phyloP scores from a whole-genome alignment of 768 basidiomycete genomes.

The Lanmaoa rubissima region DNA sequence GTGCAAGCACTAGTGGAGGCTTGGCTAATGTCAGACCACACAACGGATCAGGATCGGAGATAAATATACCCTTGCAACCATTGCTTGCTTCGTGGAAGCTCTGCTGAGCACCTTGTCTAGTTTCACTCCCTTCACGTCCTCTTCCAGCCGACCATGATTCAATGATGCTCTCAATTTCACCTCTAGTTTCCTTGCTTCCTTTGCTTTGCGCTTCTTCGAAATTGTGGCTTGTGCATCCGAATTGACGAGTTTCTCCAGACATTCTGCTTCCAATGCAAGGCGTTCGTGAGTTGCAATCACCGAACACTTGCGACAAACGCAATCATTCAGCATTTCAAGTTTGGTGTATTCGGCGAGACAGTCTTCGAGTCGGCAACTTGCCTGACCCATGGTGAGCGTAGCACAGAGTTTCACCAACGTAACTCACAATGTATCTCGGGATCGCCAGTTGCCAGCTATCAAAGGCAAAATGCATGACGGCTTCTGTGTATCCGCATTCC shows the following conservation, averaged over 20 bases:
- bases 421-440: constrained; percentile 59
- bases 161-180: constrained; percentile 59
- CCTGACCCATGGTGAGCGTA: constrained; percentile 36
- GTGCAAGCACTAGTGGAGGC: constrained; percentile 82
- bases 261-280: constrained; percentile 59
- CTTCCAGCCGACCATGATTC: constrained; percentile 75
- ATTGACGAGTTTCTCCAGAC: constrained; percentile 41
- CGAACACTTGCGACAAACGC: constrained; percentile 90
- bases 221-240: constrained; percentile 47
- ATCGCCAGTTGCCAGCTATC: constrained; percentile 82
- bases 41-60: neutral
- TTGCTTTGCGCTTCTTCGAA: constrained; percentile 74
- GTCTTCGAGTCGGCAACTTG: constrained; percentile 70
- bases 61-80: constrained; percentile 73
- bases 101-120: constrained; percentile 74
- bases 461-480: constrained; percentile 88
- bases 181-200: constrained; percentile 69
- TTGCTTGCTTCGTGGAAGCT: constrained; percentile 85
- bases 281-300: constrained; percentile 71
- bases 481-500: constrained; percentile 89
- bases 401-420: neutral
- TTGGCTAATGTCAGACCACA: constrained; percentile 33
- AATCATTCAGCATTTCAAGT: constrained; percentile 86
- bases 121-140: constrained; percentile 77
- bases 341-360: constrained; percentile 88